Percentiles rank a stretch among this genome's conserved stretches.
Evolutionary conservation across 805 yeast species (phyloP).

Genomic region (Metschnikowia colocasiae): DNA sequence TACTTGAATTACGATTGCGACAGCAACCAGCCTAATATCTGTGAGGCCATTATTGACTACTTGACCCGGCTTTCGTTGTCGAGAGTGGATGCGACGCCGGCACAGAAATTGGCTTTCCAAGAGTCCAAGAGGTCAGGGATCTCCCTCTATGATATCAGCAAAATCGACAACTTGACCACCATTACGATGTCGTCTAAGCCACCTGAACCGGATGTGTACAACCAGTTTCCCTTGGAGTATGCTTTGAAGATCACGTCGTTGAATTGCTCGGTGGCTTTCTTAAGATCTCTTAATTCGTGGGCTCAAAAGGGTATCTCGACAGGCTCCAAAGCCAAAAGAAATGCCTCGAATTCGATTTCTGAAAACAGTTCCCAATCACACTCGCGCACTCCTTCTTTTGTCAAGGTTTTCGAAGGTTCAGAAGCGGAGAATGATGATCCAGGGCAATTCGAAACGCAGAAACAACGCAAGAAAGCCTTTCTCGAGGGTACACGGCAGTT

Average conservation of each 20-base stretch:
- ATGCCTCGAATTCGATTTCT: conserved; percentile 13
- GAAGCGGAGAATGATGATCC: conserved; percentile 77
- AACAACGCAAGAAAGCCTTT: conserved; percentile 77
- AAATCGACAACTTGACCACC: conserved; percentile 74
- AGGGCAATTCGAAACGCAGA: conserved; percentile 77
- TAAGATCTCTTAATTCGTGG: conserved; percentile 82
- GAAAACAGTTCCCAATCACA: conserved; percentile 6
- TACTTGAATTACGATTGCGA: conserved; percentile 96
- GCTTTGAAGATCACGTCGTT: conserved; percentile 80
- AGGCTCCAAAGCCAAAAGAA: conserved; percentile 4
- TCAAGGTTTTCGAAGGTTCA: conserved; percentile 17
- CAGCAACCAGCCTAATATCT: conserved; percentile 70
- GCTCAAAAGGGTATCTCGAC: conserved; percentile 57
- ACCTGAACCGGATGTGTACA: conserved; percentile 54
- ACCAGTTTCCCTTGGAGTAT: conserved; percentile 69
- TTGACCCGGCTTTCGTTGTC: conserved; percentile 68
- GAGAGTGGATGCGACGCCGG: conserved; percentile 65
- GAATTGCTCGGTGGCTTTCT: conserved; percentile 73
- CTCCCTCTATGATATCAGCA: conserved; percentile 68
- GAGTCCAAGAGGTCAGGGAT: conserved; percentile 49
- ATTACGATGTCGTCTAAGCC: conserved; percentile 54
- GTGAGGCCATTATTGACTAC: conserved; percentile 77
- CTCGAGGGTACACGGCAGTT: conserved; percentile 75
- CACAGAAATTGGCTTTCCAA: conserved; percentile 52
- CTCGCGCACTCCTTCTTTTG: conserved; percentile 32